phyloP scores from a whole-genome alignment of 371 early-diverging fungal genomes.

The Mucor plumbeus region DNA sequence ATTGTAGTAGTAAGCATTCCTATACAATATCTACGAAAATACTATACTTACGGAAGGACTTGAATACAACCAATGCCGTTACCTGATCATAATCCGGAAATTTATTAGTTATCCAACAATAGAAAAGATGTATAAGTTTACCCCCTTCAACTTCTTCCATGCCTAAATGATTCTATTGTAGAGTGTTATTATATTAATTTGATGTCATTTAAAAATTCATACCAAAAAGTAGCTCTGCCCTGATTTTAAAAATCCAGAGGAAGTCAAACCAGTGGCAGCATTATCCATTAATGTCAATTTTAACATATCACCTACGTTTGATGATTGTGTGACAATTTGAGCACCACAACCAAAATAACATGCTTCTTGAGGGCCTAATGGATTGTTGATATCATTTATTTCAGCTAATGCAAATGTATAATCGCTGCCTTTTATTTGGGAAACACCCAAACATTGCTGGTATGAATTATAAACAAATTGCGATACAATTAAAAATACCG shows the following conservation, averaged over 20 bases:
- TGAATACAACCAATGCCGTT: conserved; percentile 33
- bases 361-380: conserved; percentile 19
- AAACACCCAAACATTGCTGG: conserved; percentile 23
- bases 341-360: conserved; percentile 34
- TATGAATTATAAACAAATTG: conserved; percentile 4
- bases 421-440: conserved; percentile 7
- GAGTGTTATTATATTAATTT: not conserved
- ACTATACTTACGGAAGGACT: conserved; percentile 15
- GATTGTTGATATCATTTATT: conserved; percentile 2
- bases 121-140: not conserved
- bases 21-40: not conserved
- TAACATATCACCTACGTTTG: conserved; percentile 19
- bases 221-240: conserved; percentile 29
- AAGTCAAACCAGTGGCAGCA: conserved; percentile 6
- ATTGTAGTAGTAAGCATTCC: not conserved
- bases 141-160: conserved; percentile 21
- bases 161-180: conserved; percentile 31
- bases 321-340: conserved; percentile 23
- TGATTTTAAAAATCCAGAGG: conserved; percentile 14
- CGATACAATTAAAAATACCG: conserved; percentile 10
- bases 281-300: conserved; percentile 26
- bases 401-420: conserved; percentile 29
- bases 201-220: not conserved
- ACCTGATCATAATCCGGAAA: conserved; percentile 9
- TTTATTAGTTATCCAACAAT: not conserved